Conservation (phyloP, 345 rosid genomes). For the Lagerstroemia speciosa region DNA sequence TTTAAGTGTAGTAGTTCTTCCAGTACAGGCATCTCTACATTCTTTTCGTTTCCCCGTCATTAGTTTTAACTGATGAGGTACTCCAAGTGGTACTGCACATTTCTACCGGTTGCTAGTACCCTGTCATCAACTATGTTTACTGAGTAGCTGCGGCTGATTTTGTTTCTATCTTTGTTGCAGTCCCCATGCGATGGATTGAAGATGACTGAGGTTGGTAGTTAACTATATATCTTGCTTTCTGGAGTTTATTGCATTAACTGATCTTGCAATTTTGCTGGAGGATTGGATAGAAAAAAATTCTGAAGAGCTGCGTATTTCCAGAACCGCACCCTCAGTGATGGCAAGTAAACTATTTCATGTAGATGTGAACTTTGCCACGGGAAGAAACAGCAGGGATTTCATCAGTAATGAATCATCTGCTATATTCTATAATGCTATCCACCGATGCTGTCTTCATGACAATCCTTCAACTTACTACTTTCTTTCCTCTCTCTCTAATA, state of each 20-base stretch:
- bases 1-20: not conserved
- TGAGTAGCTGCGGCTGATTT: not conserved
- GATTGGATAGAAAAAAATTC: not conserved
- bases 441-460: too few species aligned
- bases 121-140: too few species aligned
- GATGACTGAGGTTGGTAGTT: constrained; percentile 54
- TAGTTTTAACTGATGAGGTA: not conserved
- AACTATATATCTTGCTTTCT: not conserved
- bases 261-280: not conserved
- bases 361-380: too few species aligned
- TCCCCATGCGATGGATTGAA: constrained; percentile 50
- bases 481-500: too few species aligned
- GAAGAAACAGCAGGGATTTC: too few species aligned
- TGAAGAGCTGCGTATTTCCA: not conserved
- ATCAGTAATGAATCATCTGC: too few species aligned
- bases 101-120: too few species aligned
- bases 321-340: too few species aligned
- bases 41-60: not conserved
- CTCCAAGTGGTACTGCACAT: too few species aligned
- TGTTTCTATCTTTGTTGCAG: constrained; percentile 34
- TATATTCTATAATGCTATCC: too few species aligned
- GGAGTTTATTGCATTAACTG: not conserved
- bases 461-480: too few species aligned
- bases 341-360: too few species aligned
- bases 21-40: not conserved